phyloP scores from a whole-genome alignment of 495 filamentous ascomycete species.

The Rostrohypoxylon terebratum region DNA sequence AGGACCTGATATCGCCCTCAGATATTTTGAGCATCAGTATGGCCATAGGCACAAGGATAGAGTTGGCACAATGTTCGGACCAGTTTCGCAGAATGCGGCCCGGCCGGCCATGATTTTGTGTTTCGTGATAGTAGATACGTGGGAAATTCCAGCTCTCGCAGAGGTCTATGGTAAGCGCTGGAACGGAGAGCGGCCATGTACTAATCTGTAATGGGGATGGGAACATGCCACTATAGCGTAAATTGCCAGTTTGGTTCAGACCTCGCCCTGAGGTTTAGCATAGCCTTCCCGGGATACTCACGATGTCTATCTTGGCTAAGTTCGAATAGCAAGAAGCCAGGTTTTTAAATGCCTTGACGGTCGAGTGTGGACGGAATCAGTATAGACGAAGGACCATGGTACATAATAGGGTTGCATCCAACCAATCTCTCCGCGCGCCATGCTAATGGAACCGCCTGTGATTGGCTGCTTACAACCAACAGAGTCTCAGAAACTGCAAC shows the following conservation, averaged over 20 bases:
- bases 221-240: neutral
- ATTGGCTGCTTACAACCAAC: constrained; percentile 33
- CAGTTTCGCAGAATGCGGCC: constrained; percentile 57
- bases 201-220: neutral
- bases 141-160: constrained; percentile 22
- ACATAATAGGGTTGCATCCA: constrained; percentile 3
- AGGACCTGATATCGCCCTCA: constrained; percentile 56
- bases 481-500: constrained; percentile 17
- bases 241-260: neutral
- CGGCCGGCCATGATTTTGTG: constrained; percentile 50
- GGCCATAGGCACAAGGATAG: constrained; percentile 54
- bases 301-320: neutral
- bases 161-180: constrained; percentile 34
- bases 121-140: constrained; percentile 27
- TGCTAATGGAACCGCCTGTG: constrained; percentile 9
- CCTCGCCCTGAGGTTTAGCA: neutral
- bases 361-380: neutral
- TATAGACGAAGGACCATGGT: constrained; percentile 6
- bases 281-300: neutral
- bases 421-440: constrained; percentile 15
- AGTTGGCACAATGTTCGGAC: constrained; percentile 58
- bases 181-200: neutral
- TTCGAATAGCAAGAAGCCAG: neutral
- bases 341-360: neutral
- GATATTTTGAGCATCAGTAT: constrained; percentile 59